These are phyloP conservation scores for Aspergillus egyptiacus DNA, from an alignment of 495 filamentous ascomycete species.

Conservation along the genomic window DNA sequence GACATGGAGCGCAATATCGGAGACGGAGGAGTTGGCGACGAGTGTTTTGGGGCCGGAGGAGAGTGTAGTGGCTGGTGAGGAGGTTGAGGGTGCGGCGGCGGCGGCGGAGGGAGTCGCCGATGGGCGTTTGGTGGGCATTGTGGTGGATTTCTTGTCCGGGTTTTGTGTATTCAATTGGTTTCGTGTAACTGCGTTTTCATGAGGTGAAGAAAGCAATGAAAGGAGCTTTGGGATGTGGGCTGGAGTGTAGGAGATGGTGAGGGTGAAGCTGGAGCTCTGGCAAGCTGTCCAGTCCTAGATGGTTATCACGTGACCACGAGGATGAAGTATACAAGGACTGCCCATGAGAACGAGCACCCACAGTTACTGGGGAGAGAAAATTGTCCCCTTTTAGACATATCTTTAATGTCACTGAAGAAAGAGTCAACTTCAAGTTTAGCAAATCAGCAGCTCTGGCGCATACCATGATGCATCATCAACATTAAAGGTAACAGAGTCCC, in stretches of 20 bases:
- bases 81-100: constrained; percentile 17
- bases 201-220: constrained; percentile 5
- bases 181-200: background rate
- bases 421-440: no score
- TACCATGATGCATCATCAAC: no score
- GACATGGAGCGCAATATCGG: constrained; percentile 50
- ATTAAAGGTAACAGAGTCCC: no score
- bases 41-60: constrained; percentile 41
- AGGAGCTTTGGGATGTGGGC: background rate
- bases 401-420: no score
- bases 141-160: constrained; percentile 6
- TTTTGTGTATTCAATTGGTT: background rate
- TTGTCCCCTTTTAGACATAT: no score
- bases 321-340: background rate
- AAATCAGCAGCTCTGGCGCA: no score
- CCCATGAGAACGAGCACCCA: no score
- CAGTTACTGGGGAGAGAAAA: no score
- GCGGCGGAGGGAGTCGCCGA: constrained; percentile 31
- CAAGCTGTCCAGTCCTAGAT: constrained; percentile 11
- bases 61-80: constrained; percentile 31
- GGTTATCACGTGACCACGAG: constrained; percentile 6
- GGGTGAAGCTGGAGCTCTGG: background rate
- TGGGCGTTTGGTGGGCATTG: constrained; percentile 49
- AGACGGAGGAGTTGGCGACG: constrained; percentile 40
- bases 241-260: background rate